Evolutionary conservation across 179 eudicot genomes (phyloP).

Genomic region (Silene coronaria): DNA sequence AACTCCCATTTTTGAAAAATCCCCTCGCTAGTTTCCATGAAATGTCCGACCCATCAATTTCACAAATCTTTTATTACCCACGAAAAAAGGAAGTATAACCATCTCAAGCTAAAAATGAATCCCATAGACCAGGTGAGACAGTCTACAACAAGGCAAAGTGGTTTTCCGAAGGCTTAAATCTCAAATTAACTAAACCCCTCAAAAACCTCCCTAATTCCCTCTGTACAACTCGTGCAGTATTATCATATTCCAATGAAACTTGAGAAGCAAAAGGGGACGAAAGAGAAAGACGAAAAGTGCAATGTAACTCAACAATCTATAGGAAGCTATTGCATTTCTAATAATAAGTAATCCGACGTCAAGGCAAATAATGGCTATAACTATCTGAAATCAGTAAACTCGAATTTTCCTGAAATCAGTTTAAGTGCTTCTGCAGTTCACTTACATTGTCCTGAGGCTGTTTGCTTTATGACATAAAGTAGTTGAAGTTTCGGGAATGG

Average conservation of each 20-base stretch:
- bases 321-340: background rate
- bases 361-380: background rate
- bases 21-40: background rate
- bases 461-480: no score
- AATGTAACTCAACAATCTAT: no score
- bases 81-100: no score
- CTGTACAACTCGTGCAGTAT: background rate
- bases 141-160: background rate
- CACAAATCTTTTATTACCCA: no score
- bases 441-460: no score
- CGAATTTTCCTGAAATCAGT: no score
- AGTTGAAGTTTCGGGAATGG: no score
- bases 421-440: no score
- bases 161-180: background rate
- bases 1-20: no score
- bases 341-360: background rate
- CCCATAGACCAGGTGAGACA: background rate
- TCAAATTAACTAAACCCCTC: background rate
- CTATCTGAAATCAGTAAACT: background rate
- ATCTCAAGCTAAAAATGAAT: background rate
- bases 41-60: background rate
- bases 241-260: no score
- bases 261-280: no score
- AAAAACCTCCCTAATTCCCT: background rate
- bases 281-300: no score